phyloP scores from a whole-genome alignment of 2,329 filamentous ascomycete species.

The Curvularia eragrostidis region DNA sequence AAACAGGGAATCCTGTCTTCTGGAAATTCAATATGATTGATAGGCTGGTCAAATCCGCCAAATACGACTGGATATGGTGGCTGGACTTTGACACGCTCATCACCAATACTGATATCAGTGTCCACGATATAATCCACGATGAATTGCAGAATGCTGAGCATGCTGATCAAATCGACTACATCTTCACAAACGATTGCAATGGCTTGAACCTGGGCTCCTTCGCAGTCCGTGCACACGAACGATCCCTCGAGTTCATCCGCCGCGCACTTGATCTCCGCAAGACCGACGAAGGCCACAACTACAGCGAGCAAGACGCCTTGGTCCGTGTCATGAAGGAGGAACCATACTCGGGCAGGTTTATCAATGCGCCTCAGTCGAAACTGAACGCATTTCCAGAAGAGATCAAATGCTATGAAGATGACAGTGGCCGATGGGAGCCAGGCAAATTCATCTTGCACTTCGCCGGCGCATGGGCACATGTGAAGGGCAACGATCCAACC shows the following conservation, averaged over 20 bases:
- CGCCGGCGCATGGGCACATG: conserved; percentile 52
- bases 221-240: conserved; percentile 45
- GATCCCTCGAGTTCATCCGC: conserved; percentile 46
- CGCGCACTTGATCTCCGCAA: conserved; percentile 38
- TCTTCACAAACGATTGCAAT: conserved; percentile 51
- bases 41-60: conserved; percentile 41
- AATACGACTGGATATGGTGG: conserved; percentile 55
- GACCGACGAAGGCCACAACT: conserved; percentile 26
- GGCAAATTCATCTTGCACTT: conserved; percentile 52
- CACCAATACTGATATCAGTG: conserved; percentile 48
- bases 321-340: conserved; percentile 43
- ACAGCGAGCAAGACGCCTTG: conserved; percentile 51
- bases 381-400: conserved; percentile 52
- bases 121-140: conserved; percentile 48
- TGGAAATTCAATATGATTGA: conserved; percentile 52
- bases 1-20: conserved; percentile 39
- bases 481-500: conserved; percentile 49
- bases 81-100: conserved; percentile 53
- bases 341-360: conserved; percentile 26
- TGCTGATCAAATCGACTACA: conserved; percentile 46
- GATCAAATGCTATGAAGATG: conserved; percentile 49
- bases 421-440: conserved; percentile 37
- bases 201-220: conserved; percentile 51
- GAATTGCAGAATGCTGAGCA: conserved; percentile 39
- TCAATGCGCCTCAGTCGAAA: conserved; percentile 47